Evolutionary conservation across 768 basidiomycete species (phyloP).

Genomic region (Lactifluus volemus): DNA sequence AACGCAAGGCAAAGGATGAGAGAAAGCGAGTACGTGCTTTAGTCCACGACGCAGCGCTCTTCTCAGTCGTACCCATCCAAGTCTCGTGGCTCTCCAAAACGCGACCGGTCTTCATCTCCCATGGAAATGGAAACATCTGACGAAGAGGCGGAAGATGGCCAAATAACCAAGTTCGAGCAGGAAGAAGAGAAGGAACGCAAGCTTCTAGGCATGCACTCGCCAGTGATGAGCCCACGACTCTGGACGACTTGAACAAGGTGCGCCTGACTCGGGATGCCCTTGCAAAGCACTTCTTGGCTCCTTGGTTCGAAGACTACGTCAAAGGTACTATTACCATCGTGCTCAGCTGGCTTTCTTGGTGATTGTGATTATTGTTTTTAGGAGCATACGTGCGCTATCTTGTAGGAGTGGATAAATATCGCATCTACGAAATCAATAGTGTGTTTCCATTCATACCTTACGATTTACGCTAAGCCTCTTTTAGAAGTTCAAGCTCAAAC

Average conservation of each 20-base stretch:
- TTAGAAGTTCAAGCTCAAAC: conserved; percentile 43
- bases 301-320: conserved; percentile 82
- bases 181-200: conserved; percentile 59
- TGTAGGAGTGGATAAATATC: conserved; percentile 66
- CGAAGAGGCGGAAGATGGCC: conserved; percentile 69
- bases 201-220: conserved; percentile 37
- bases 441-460: conserved; percentile 27
- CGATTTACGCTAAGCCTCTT: conserved; percentile 5
- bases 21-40: conserved; percentile 58
- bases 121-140: conserved; percentile 84
- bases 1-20: conserved; percentile 82
- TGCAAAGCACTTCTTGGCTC: conserved; percentile 59
- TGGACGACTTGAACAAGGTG: conserved; percentile 53
- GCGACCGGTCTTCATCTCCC: conserved; percentile 68
- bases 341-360: not conserved
- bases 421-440: conserved; percentile 78
- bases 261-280: conserved; percentile 61
- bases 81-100: conserved; percentile 47
- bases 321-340: conserved; percentile 41
- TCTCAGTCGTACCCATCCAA: conserved; percentile 13
- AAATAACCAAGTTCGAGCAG: conserved; percentile 64
- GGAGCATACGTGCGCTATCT: conserved; percentile 84
- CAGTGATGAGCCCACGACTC: conserved; percentile 39
- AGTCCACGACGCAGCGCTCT: not conserved
- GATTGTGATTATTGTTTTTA: conserved; percentile 23